Evolutionary conservation across 768 basidiomycete genomes (phyloP), one percentile per base, ranked within the genome.

Genomic region (Kwoniella dejecticola): DNA sequence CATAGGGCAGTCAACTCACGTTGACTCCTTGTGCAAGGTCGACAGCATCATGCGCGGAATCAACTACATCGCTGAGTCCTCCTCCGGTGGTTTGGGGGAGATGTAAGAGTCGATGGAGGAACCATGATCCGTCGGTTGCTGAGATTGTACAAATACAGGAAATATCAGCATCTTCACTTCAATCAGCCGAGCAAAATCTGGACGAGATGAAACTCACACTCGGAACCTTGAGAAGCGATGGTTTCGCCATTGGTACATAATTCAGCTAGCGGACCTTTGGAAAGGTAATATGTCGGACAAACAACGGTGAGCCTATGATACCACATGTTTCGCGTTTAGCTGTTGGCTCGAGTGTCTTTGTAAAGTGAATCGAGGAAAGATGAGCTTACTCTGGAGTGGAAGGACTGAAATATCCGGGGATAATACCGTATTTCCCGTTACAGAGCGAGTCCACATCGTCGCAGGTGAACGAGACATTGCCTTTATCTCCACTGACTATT

Each of bases 11-110:
- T 11, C 33, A 42, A 47, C 55, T 33, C 27, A 62, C 62, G 33
- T 67, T 67, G 30, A 67, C 62, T 4, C 66, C 62, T 24, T 52
- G 5, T n/a, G 66, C 66, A n/a, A 67, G 58, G 24, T 63, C 62
- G 15, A 67, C 48, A 2, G 62, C 66, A 21, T 63, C 66, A 6
- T 42, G 52, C 46, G 57, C 66, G 2, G 61, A 60, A 31, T 67
- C 66, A 23, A 67, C 66, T 8, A 67, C 57, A 36, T 67, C 66
- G 11, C 19, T 21, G 7, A 67, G 27, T 2, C 29, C 36, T 4
- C 66, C 66, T 1, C 66, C 66, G 12, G 57, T 47, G 5, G 62
- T 48, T 4, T 47, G 55, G 13, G 66, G 66, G 17, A 44, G 45
- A 47, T 67, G 66, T 4, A 67, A 53, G 12, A 67, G 66, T 26